Conservation (phyloP, 1,284 basidiomycete species). For the Naganishia sp. region DNA sequence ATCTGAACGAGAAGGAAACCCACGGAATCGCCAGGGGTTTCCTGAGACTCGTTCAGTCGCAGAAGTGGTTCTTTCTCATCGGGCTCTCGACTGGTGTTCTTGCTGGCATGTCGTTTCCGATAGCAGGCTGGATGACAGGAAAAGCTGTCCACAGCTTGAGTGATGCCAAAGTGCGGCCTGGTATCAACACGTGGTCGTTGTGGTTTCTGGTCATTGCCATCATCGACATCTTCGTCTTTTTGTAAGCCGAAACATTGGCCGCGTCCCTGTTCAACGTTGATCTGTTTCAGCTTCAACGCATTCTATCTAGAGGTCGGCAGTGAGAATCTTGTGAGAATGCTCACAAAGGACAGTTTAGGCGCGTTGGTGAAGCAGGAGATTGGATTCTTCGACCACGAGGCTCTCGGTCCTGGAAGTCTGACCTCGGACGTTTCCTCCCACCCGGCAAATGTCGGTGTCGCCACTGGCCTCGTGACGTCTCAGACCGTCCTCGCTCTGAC, state of each 20-base stretch:
- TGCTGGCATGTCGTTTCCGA: slow-evolving; percentile 49
- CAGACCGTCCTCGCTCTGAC: slow-evolving; percentile 45
- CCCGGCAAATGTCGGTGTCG: slow-evolving; percentile 49
- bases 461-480: slow-evolving; percentile 51
- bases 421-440: slow-evolving; percentile 50
- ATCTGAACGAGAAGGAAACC: slow-evolving; percentile 1
- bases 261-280: background rate
- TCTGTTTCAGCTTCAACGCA: slow-evolving; percentile 34
- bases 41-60: background rate
- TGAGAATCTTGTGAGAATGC: slow-evolving; percentile 12
- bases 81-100: slow-evolving; percentile 36
- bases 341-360: slow-evolving; percentile 35
- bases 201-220: slow-evolving; percentile 45
- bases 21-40: background rate
- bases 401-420: slow-evolving; percentile 51
- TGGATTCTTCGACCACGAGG: slow-evolving; percentile 45
- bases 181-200: slow-evolving; percentile 41
- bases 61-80: slow-evolving; percentile 29
- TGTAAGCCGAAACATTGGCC: background rate
- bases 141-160: slow-evolving; percentile 40
- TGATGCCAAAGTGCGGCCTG: slow-evolving; percentile 29
- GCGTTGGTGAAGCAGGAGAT: slow-evolving; percentile 42
- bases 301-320: slow-evolving; percentile 32
- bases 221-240: slow-evolving; percentile 28
- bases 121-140: slow-evolving; percentile 48